Percentiles rank a stretch among this genome's conserved stretches.
phyloP scores from a whole-genome alignment of 805 yeast genomes.

The Spencermartinsiella europaea region DNA sequence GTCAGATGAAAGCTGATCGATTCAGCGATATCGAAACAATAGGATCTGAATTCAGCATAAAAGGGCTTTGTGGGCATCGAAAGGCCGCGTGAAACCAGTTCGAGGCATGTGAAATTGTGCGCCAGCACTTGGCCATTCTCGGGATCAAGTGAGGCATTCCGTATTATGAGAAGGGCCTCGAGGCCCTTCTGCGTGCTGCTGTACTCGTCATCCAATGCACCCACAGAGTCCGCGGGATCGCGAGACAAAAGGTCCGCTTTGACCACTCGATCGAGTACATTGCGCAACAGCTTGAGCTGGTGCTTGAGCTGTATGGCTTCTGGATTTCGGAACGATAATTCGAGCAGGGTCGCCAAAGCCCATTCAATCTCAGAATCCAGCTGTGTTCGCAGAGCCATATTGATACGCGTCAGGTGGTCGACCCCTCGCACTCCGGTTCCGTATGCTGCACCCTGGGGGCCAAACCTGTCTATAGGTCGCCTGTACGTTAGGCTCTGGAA shows the following conservation, averaged over 20 bases:
- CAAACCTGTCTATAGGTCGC: slow-evolving; percentile 11
- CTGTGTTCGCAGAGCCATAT: slow-evolving; percentile 63
- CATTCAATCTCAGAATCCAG: slow-evolving; percentile 64
- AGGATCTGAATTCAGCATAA: slow-evolving; percentile 54
- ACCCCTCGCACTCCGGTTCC: slow-evolving; percentile 49
- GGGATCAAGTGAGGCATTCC: slow-evolving; percentile 81
- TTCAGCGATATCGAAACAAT: slow-evolving; percentile 75
- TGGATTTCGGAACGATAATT: slow-evolving; percentile 44
- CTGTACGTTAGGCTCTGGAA: slow-evolving; percentile 26
- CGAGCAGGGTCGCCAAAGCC: slow-evolving; percentile 54
- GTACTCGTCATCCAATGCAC: slow-evolving; percentile 7
- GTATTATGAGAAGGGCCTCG: slow-evolving; percentile 59
- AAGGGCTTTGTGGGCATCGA: slow-evolving; percentile 30
- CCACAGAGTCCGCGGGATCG: background rate
- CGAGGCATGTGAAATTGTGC: slow-evolving; percentile 43
- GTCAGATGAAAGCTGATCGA: slow-evolving; percentile 77
- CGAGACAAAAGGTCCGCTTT: slow-evolving; percentile 33
- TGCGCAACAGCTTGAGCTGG: slow-evolving; percentile 34
- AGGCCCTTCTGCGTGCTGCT: slow-evolving; percentile 25
- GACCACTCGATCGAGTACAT: slow-evolving; percentile 40
- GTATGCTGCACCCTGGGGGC: slow-evolving; percentile 16
- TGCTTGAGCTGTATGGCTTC: slow-evolving; percentile 44
- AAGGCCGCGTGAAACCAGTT: slow-evolving; percentile 38
- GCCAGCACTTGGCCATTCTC: slow-evolving; percentile 77
- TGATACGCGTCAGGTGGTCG: slow-evolving; percentile 58